These are phyloP conservation scores for Kwoniella mangroviensis DNA, from an alignment of 768 basidiomycete species.

Conservation along the genomic window DNA sequence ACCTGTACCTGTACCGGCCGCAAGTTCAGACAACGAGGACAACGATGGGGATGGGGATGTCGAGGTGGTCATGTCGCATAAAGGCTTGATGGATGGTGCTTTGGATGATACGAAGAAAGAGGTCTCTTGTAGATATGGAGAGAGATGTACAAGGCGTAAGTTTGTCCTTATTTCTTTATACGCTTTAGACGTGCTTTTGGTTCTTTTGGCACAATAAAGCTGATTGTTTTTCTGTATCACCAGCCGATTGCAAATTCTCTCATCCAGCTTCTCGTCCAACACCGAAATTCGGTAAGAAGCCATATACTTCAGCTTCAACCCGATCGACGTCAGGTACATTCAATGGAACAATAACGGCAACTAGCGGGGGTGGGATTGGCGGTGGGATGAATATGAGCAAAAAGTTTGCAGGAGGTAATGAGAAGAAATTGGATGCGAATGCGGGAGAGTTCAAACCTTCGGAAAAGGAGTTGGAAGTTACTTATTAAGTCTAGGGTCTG, in stretches of 20 bases:
- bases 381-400: constrained; percentile 46
- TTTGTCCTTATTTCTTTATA: constrained; percentile 1
- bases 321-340: neutral
- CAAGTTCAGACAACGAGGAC: constrained; percentile 44
- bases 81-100: constrained; percentile 49
- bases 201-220: no score
- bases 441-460: constrained; percentile 39
- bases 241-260: constrained; percentile 80
- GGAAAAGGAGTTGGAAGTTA: constrained; percentile 28
- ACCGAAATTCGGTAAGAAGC: constrained; percentile 30
- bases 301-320: neutral
- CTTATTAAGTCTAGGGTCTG: constrained; percentile 5
- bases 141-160: constrained; percentile 73
- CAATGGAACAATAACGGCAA: constrained; percentile 18
- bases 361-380: constrained; percentile 18
- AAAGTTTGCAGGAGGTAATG: constrained; percentile 32
- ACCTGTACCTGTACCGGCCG: constrained; percentile 9
- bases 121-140: constrained; percentile 77
- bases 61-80: constrained; percentile 50
- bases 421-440: constrained; percentile 33
- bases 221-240: neutral
- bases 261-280: constrained; percentile 69
- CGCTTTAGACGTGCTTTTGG: no score
- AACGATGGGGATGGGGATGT: constrained; percentile 45
- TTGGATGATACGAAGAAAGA: constrained; percentile 42